Conservation (phyloP, 257 asterid genomes). For the Avicennia marina region DNA sequence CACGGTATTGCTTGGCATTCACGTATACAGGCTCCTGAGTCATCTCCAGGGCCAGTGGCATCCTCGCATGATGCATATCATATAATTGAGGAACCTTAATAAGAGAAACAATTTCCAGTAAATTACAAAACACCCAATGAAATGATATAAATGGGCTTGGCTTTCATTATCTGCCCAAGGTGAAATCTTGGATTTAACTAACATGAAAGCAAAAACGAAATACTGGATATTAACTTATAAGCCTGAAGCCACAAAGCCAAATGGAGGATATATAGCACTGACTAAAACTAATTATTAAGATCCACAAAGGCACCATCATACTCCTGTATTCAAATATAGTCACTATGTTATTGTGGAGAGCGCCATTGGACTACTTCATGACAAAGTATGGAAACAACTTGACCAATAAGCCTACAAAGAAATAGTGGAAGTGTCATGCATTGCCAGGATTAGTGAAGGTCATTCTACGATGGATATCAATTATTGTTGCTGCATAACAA, state of each 20-base stretch:
- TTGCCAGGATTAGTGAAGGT: not conserved
- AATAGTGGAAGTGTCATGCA: not conserved
- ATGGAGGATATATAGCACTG: not conserved
- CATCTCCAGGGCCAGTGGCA: constrained; percentile 87
- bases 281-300: not conserved
- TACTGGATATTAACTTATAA: too few species aligned
- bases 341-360: not conserved
- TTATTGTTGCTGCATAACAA: not conserved
- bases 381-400: not conserved
- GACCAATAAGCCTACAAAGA: not conserved
- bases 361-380: not conserved
- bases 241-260: too few species aligned
- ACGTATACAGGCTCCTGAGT: constrained; percentile 87
- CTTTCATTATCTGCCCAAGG: not conserved
- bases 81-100: constrained; percentile 54
- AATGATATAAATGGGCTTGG: too few species aligned
- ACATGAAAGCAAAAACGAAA: too few species aligned
- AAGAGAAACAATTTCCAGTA: constrained; percentile 4
- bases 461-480: not conserved
- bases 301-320: not conserved
- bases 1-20: constrained; percentile 87
- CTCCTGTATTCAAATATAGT: not conserved
- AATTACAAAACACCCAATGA: not conserved
- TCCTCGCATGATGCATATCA: constrained; percentile 65
- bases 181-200: too few species aligned